phyloP scores from a whole-genome alignment of 2,329 filamentous ascomycete species.

The Nigrospora osmanthi region DNA sequence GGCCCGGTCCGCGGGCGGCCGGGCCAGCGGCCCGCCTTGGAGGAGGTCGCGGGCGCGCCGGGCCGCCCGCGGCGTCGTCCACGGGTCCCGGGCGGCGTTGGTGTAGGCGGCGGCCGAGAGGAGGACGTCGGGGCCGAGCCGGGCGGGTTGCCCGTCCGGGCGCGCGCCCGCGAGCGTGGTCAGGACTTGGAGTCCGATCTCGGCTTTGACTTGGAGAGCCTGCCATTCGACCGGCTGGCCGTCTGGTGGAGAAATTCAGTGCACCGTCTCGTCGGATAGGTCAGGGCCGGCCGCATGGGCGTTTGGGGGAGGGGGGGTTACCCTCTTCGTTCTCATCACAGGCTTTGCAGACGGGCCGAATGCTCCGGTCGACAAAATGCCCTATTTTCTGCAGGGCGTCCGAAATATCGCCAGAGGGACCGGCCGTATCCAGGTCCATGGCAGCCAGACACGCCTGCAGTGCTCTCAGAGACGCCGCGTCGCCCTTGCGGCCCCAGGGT shows the following conservation, averaged over 20 bases:
- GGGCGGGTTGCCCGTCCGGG: neutral
- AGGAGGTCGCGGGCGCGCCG: conserved; percentile 9
- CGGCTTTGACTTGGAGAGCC: conserved; percentile 6
- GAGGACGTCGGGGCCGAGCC: conserved; percentile 13
- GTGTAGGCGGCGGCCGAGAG: conserved; percentile 22
- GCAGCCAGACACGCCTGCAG: neutral
- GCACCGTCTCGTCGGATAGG: no score
- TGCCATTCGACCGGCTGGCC: neutral
- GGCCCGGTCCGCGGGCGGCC: neutral
- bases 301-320: neutral
- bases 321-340: neutral
- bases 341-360: neutral
- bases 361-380: neutral
- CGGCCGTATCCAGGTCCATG: neutral
- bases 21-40: conserved; percentile 2
- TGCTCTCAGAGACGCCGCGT: neutral
- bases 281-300: no score
- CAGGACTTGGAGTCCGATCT: conserved; percentile 16
- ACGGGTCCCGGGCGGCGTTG: conserved; percentile 11
- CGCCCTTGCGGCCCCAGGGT: neutral
- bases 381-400: neutral
- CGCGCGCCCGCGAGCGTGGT: neutral
- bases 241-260: neutral
- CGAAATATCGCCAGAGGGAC: no score
- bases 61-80: conserved; percentile 10